phyloP scores from a whole-genome alignment of 129 eudicot genomes.

The Lactuca saligna region DNA sequence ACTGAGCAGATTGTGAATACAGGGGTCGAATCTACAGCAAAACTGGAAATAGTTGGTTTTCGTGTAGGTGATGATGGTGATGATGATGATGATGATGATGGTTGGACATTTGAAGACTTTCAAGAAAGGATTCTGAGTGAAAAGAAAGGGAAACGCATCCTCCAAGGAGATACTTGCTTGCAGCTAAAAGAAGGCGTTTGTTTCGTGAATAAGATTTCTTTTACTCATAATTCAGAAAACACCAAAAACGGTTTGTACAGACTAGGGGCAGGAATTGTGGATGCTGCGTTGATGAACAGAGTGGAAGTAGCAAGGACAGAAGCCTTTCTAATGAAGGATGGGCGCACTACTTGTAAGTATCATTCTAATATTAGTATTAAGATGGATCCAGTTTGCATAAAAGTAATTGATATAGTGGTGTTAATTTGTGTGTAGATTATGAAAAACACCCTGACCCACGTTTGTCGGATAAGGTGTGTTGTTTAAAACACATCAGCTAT shows the following conservation, averaged over 20 bases:
- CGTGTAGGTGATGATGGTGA: constrained; percentile 49
- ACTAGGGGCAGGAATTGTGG: constrained; percentile 46
- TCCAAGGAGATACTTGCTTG: constrained; percentile 41
- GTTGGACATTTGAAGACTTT: constrained; percentile 50
- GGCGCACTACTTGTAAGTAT: constrained; percentile 43
- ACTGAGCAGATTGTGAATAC: constrained; percentile 39
- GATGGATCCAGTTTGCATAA: neutral
- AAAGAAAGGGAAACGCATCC: constrained; percentile 47
- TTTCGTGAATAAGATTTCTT: constrained; percentile 27
- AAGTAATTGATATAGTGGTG: neutral
- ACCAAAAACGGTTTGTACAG: constrained; percentile 44
- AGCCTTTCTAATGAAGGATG: constrained; percentile 46
- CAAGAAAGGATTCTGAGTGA: constrained; percentile 37
- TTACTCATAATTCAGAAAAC: constrained; percentile 38
- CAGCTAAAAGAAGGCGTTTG: constrained; percentile 51
- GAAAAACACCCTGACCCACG: constrained; percentile 57
- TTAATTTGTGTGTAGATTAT: constrained; percentile 37
- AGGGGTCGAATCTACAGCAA: constrained; percentile 54
- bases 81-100: constrained; percentile 37
- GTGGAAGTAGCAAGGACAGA: constrained; percentile 61
- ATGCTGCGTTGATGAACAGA: constrained; percentile 17
- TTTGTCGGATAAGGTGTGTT: constrained; percentile 58
- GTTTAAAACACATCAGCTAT: constrained; percentile 52
- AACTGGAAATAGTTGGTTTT: constrained; percentile 43
- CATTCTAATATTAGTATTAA: neutral